Base-by-base conservation (phyloP, 2,329 filamentous ascomycete species). In the Ambrosiella cleistominuta region DNA sequence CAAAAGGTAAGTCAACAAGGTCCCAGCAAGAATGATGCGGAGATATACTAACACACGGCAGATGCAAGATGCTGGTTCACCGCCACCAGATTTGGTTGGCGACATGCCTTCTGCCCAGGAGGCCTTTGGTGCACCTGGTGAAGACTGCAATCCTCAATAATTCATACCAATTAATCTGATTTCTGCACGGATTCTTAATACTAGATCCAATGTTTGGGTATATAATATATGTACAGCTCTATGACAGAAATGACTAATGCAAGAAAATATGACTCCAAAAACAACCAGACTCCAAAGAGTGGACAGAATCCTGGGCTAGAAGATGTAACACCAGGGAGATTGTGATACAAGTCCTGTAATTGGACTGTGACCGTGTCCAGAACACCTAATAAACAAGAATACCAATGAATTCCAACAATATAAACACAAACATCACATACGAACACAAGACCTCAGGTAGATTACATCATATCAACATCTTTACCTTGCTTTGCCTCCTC, bases 21-120 rank as follows among this genome's bases (percentile, higher is more conserved):
- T 67, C 27, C 51, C 13, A 17, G 7, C 52, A 44, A 5, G 7
- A 50, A 15, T 27, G 35, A 39, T 44, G 27, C 4, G 27, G 27
- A 37, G 6, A 35, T 7, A 13, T 50, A 49, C 40, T 50, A 17
- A 58, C 51, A 2, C 7, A 36, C 11, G 17, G 60, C 66, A 96
- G 91, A 98, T 98, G 93, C 93, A 98, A 90, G 84, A 84, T 56
- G 85, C 86, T 61, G 93, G 93, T 8, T 89, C 87, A 17, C 93
- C 93, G 50, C 93, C 93, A 0, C 78, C 87, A 42, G 93, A 97
- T 69, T 74, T 98, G 15, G 86, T 98, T 13, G 91, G 90, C 58
- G 88, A 95, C 67, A 85, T 95, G 80, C 82, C 83, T 58, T 85
- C 86, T 54, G 85, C 86, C 15, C 87, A 91, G 66, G 87, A 91